Conservation (phyloP, 169 alveolate genomes). For the Plasmodium relictum region DNA sequence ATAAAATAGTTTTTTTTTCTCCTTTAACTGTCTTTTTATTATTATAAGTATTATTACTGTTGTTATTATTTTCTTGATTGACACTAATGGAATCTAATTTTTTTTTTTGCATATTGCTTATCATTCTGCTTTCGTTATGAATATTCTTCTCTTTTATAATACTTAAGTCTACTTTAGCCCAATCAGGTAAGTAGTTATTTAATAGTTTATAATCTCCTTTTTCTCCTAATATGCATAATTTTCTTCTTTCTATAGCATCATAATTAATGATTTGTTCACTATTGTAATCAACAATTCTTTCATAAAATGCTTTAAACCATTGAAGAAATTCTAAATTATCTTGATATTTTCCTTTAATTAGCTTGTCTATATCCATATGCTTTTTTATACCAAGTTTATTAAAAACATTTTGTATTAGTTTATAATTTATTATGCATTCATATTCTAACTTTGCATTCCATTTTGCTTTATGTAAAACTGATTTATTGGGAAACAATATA, state of each 20-base stretch:
- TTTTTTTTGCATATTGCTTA: conserved; percentile 10
- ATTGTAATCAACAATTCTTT: conserved; percentile 87
- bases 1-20: neutral
- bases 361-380: conserved; percentile 94
- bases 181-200: conserved; percentile 61
- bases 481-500: conserved; percentile 92
- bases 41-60: conserved; percentile 8
- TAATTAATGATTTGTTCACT: conserved; percentile 78
- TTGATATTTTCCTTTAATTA: conserved; percentile 94
- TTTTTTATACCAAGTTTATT: conserved; percentile 91
- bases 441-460: conserved; percentile 97
- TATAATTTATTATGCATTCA: conserved; percentile 95
- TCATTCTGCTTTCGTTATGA: conserved; percentile 64
- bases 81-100: conserved; percentile 26
- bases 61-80: conserved; percentile 8
- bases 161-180: conserved; percentile 75
- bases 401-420: conserved; percentile 95
- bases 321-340: conserved; percentile 97
- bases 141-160: conserved; percentile 75
- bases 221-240: conserved; percentile 75
- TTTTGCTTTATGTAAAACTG: conserved; percentile 91
- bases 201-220: conserved; percentile 77
- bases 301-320: conserved; percentile 97
- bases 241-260: conserved; percentile 90
- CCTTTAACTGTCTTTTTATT: neutral